These are phyloP conservation scores for Monosporascus sp. DNA, from an alignment of 2,329 filamentous ascomycete genomes.

Conservation along the genomic window DNA sequence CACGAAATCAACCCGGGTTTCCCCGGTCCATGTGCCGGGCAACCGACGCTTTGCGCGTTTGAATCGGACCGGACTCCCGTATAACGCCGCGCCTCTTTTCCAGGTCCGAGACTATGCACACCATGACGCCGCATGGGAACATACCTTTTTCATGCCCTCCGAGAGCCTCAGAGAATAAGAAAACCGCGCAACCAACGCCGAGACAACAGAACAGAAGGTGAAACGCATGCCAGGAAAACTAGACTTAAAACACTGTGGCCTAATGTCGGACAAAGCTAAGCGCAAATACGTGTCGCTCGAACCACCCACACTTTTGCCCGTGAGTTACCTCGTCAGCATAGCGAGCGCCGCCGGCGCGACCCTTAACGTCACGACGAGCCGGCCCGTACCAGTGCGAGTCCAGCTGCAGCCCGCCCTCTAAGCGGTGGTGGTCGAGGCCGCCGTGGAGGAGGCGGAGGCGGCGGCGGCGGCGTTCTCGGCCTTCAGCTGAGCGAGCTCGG, in stretches of 20 bases:
- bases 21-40: no score
- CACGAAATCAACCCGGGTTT: no score
- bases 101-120: no score
- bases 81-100: no score
- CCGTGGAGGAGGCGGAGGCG: not conserved
- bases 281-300: no score
- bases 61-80: no score
- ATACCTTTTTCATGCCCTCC: not conserved
- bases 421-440: not conserved
- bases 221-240: not conserved
- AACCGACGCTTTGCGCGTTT: no score
- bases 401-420: not conserved
- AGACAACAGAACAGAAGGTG: not conserved
- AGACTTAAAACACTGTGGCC: not conserved
- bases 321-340: no score
- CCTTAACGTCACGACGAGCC: not conserved
- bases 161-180: not conserved
- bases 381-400: not conserved
- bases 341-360: not conserved
- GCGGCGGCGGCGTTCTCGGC: conserved; percentile 44
- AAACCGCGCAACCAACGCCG: not conserved
- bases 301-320: no score
- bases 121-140: not conserved
- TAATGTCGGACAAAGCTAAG: no score
- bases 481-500: conserved; percentile 56